Evolutionary conservation across 345 rosid species (phyloP).

Genomic region (Salix exigua): DNA sequence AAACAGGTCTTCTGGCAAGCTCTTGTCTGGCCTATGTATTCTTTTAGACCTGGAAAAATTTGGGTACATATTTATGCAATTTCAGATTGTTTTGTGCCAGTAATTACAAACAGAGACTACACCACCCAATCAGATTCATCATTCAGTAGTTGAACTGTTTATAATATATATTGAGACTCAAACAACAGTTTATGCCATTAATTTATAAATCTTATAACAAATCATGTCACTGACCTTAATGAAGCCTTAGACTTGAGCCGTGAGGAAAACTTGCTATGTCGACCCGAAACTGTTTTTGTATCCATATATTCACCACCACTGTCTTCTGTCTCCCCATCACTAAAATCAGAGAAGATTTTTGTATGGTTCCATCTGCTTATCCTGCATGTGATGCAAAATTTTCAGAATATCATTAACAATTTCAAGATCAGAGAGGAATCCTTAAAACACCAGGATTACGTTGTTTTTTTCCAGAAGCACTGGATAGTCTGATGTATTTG

Average conservation of each 20-base stretch:
- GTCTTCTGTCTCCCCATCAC: constrained; percentile 51
- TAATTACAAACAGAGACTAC: background rate
- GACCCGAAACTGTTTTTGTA: constrained; percentile 36
- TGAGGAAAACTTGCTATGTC: constrained; percentile 41
- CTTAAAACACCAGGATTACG: background rate
- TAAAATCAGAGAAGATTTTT: constrained; percentile 82
- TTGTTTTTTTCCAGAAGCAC: background rate
- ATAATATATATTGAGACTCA: background rate
- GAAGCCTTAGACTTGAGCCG: constrained; percentile 47
- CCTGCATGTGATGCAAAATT: constrained; percentile 33
- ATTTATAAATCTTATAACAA: background rate
- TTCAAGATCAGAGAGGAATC: background rate
- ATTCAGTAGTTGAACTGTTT: background rate
- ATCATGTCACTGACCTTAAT: constrained; percentile 40
- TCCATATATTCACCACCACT: constrained; percentile 55
- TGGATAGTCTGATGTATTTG: background rate
- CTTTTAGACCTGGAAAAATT: constrained; percentile 47
- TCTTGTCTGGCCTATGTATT: constrained; percentile 45
- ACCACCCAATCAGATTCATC: background rate
- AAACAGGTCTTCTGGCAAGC: constrained; percentile 64
- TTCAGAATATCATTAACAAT: background rate
- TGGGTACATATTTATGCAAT: constrained; percentile 1
- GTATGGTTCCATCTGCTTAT: constrained; percentile 92
- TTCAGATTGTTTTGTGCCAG: constrained; percentile 3
- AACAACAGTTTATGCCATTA: background rate